Evolutionary conservation across 306 rosid genomes (phyloP).

Genomic region (Arachis stenosperma): DNA sequence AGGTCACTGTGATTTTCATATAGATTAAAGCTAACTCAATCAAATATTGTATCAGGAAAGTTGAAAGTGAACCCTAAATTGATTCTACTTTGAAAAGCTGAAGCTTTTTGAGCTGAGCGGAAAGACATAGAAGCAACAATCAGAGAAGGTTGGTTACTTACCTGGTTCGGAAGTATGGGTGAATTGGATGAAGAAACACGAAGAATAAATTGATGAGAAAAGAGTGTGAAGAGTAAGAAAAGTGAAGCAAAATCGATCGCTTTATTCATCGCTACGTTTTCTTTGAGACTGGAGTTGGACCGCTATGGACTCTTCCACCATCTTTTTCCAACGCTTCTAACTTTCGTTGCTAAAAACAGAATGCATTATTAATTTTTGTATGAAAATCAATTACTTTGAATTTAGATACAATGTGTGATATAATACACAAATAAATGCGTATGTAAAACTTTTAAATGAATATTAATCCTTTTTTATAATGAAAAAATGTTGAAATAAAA

Average conservation of each 20-base stretch:
- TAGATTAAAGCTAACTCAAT: slow-evolving; percentile 25
- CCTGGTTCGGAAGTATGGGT: slow-evolving; percentile 42
- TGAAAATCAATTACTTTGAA: too few relatives aligned
- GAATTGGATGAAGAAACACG: slow-evolving; percentile 46
- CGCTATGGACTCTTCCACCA: neutral
- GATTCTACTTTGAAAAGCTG: neutral
- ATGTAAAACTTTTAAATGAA: too few relatives aligned
- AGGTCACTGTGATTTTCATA: neutral
- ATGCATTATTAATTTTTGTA: too few relatives aligned
- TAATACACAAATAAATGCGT: too few relatives aligned
- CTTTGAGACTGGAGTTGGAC: neutral
- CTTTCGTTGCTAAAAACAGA: too few relatives aligned
- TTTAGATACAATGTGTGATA: too few relatives aligned
- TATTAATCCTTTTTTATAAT: too few relatives aligned
- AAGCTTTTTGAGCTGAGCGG: neutral
- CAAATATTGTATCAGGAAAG: neutral
- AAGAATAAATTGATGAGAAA: slow-evolving; percentile 32
- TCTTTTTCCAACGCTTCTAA: too few relatives aligned
- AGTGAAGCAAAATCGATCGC: slow-evolving; percentile 25
- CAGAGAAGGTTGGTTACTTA: slow-evolving; percentile 34
- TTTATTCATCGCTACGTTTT: slow-evolving; percentile 51
- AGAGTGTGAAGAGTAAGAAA: slow-evolving; percentile 38
- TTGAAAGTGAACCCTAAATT: slow-evolving; percentile 32
- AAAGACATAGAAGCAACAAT: neutral
- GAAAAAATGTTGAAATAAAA: too few relatives aligned